Evolutionary conservation across 2,329 filamentous ascomycete genomes (phyloP), one percentile per base, ranked within the genome.

Genomic region (Atkinsonella texensis): DNA sequence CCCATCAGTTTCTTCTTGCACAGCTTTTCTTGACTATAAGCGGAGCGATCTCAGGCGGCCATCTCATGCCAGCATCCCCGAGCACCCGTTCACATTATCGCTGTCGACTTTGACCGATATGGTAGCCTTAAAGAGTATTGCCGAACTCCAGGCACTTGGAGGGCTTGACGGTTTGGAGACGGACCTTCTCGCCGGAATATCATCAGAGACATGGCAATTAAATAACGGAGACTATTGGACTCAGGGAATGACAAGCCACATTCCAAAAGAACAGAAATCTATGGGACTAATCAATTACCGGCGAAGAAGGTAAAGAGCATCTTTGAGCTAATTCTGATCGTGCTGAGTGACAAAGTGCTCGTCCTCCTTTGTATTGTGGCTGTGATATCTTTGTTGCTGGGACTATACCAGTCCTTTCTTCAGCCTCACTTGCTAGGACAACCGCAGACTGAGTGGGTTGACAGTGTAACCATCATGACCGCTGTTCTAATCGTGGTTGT

Each of bases 291-390:
- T 35, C 35, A 15, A 28, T 33, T 47, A 41, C 49, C 49, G 20
- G 8, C 35, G 17, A 51, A 51, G 35, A 42, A 47, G n/a, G 10
- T 32, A n/a, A 51, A 47, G 35, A 18, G 33, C 43, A 46, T 51
- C 28, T 32, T 51, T 31, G 33, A 47, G 18, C 35, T 51, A 11
- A 46, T 51, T 33, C 23, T 46, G 28, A 46, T 40, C 31, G 49
- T 33, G 3, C 11, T 51, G 18, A 49, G 53, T 23, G 53, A 56
- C 41, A 54, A 48, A 40, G 80, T 87, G 8, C 73, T 87, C 28
- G 81, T 86, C 33, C 67, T 87, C 12, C 69, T 86, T 41, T 84
- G 80, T 3, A 71, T 80, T 20, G 83, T 83, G 7, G 83, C 83
- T 1, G 71, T 80, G 5, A 74, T 87, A 2, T 86, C 83, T 0